Percentiles rank a stretch among this genome's conserved stretches.
phyloP scores from a whole-genome alignment of 257 asterid genomes.

The Penstemon barbatus region DNA sequence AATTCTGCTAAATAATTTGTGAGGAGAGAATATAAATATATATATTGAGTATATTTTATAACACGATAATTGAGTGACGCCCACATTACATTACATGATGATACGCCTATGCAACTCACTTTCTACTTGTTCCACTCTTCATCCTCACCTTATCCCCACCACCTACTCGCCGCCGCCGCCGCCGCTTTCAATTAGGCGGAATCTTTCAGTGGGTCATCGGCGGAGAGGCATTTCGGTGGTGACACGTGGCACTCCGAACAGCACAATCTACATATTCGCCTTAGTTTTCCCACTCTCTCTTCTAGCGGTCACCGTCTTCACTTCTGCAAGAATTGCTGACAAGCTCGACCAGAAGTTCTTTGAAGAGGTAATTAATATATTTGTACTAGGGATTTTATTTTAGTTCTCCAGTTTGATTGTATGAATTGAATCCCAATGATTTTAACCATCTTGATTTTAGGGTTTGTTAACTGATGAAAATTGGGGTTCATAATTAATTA shows the following conservation, averaged over 20 bases:
- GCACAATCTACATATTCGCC: slow-evolving; percentile 47
- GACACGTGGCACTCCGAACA: slow-evolving; percentile 39
- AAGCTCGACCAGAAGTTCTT: slow-evolving; percentile 51
- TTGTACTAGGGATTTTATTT: too few relatives aligned
- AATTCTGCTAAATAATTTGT: too few relatives aligned
- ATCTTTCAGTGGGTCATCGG: neutral
- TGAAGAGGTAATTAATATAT: slow-evolving; percentile 43
- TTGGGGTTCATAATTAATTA: too few relatives aligned
- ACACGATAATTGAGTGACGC: too few relatives aligned
- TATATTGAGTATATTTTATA: too few relatives aligned
- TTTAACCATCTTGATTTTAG: too few relatives aligned
- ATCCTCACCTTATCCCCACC: slow-evolving; percentile 22
- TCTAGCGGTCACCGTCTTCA: slow-evolving; percentile 48
- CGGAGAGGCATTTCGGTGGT: slow-evolving; percentile 37
- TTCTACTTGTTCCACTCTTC: neutral
- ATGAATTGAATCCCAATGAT: too few relatives aligned
- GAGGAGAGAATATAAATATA: too few relatives aligned
- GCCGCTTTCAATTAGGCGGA: neutral
- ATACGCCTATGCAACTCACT: slow-evolving; percentile 13
- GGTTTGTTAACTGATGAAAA: too few relatives aligned
- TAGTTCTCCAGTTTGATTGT: too few relatives aligned
- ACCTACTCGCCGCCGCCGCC: slow-evolving; percentile 1
- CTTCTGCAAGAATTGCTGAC: slow-evolving; percentile 45
- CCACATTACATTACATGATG: neutral
- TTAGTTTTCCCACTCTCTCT: slow-evolving; percentile 51